These are phyloP conservation scores for Nicotiana sylvestris DNA, from an alignment of 257 asterid species.

Conservation along the genomic window DNA sequence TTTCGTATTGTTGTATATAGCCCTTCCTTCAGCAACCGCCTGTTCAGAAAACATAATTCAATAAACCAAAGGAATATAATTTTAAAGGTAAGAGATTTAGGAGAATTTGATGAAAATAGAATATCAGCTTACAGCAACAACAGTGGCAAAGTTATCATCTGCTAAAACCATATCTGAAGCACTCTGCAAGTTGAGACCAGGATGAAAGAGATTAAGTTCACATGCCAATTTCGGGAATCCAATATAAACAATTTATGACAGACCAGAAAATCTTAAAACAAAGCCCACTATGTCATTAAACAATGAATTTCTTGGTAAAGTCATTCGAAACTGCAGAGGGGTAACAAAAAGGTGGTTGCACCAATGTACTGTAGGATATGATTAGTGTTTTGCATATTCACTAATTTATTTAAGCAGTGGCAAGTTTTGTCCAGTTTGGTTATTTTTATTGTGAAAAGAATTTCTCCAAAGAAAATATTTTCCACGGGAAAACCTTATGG, in stretches of 20 bases:
- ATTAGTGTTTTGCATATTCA: not conserved
- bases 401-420: not conserved
- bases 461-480: not conserved
- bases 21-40: constrained; percentile 99
- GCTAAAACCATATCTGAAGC: constrained; percentile 99
- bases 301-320: not conserved
- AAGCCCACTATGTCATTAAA: not conserved
- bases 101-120: constrained; percentile 9
- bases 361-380: not conserved
- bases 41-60: constrained; percentile 23
- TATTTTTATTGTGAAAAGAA: not conserved
- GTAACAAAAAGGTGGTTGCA: not conserved
- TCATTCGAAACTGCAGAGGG: not conserved
- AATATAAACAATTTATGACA: not conserved
- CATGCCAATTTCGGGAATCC: not conserved
- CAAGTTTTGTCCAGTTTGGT: not conserved
- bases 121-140: constrained; percentile 77
- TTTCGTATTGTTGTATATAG: constrained; percentile 91
- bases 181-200: constrained; percentile 64
- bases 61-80: not conserved
- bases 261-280: not conserved
- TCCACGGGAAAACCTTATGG: not conserved
- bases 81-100: not conserved
- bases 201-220: not conserved
- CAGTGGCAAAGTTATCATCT: constrained; percentile 96